These are phyloP conservation scores for Kluyveromyces wickerhamii DNA, from an alignment of 805 yeast genomes.

Conservation along the genomic window DNA sequence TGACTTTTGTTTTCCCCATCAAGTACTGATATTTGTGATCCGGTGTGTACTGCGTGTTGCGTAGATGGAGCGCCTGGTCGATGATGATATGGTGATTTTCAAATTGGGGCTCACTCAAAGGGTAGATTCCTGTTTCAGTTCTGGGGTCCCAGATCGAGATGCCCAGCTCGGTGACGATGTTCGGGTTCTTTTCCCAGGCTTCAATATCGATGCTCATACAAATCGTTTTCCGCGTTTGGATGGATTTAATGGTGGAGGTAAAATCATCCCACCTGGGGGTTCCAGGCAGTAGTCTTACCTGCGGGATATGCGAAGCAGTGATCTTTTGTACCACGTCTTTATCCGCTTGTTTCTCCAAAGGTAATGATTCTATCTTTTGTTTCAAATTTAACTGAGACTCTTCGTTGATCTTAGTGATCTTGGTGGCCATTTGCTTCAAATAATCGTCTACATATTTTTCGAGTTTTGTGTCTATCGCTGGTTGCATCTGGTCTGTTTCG, in stretches of 20 bases:
- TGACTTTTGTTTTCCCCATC: constrained; percentile 40
- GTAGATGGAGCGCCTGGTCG: constrained; percentile 33
- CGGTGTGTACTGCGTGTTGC: constrained; percentile 48
- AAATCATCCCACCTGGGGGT: constrained; percentile 3
- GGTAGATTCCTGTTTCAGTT: constrained; percentile 26
- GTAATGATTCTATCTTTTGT: constrained; percentile 1
- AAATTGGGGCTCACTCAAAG: constrained; percentile 33
- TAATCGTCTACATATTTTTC: constrained; percentile 2
- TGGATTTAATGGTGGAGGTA: neutral
- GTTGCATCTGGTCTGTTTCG: neutral
- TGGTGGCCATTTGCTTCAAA: neutral
- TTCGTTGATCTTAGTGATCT: neutral
- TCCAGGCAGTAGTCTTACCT: neutral
- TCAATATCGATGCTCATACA: constrained; percentile 48
- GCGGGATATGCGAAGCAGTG: constrained; percentile 1
- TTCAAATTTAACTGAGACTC: neutral
- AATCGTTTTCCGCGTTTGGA: constrained; percentile 15
- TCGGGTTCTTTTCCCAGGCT: constrained; percentile 42
- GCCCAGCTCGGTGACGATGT: constrained; percentile 48
- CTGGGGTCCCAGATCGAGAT: constrained; percentile 49
- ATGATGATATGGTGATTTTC: constrained; percentile 39
- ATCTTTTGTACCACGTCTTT: constrained; percentile 1
- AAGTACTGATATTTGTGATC: constrained; percentile 45
- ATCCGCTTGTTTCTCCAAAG: neutral
- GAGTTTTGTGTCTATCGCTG: neutral